Conservation (phyloP, 768 basidiomycete species). For the Hortiboletus flavorubellus region DNA sequence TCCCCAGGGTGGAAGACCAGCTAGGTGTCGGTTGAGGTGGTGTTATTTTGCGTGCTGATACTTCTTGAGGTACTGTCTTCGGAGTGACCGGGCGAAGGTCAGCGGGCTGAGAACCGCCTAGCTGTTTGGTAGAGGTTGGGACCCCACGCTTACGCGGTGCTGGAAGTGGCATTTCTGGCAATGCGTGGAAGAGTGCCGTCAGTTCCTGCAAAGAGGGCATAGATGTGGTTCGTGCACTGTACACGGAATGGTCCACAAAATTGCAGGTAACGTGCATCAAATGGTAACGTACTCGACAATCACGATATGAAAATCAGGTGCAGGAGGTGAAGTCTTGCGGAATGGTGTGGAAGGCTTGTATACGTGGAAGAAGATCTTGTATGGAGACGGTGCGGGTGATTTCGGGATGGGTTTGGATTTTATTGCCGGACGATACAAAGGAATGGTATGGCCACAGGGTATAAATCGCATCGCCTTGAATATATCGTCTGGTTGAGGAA, state of each 20-base stretch:
- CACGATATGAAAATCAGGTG: constrained; percentile 83
- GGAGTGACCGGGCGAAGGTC: constrained; percentile 3
- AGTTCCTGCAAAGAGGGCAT: constrained; percentile 84
- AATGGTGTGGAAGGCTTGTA: constrained; percentile 90
- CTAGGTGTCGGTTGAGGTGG: neutral
- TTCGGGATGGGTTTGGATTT: neutral
- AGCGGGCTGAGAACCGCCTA: neutral
- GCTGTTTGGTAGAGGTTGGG: neutral
- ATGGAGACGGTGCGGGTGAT: constrained; percentile 30
- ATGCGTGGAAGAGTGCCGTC: constrained; percentile 60
- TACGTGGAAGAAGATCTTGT: constrained; percentile 82
- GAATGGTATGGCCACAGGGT: constrained; percentile 55
- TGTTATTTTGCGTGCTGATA: neutral
- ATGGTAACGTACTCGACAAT: constrained; percentile 69
- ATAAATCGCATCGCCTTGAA: constrained; percentile 72
- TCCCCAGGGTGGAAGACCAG: neutral
- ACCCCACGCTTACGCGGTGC: constrained; percentile 44
- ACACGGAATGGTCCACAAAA: constrained; percentile 3
- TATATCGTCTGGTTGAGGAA: constrained; percentile 49
- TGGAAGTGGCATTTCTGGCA: constrained; percentile 63
- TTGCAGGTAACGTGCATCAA: neutral
- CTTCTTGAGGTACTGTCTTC: constrained; percentile 1
- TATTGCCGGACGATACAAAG: constrained; percentile 31
- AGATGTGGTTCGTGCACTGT: constrained; percentile 75
- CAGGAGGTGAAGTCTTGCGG: constrained; percentile 70